phyloP scores from a whole-genome alignment of 2,329 filamentous ascomycete genomes.

The Colletotrichum falcatum region DNA sequence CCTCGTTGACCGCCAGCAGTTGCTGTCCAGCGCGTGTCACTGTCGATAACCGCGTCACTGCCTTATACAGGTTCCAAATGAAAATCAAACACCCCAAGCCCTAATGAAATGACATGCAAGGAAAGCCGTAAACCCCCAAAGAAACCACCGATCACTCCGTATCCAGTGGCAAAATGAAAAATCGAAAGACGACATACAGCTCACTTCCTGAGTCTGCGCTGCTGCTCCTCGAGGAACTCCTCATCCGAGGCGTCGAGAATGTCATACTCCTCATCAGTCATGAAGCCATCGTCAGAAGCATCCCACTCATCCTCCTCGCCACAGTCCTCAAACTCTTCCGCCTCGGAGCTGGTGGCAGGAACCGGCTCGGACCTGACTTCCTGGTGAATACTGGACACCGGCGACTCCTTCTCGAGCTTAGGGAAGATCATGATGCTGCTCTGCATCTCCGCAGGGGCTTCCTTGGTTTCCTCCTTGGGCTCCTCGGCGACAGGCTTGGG shows the following conservation, averaged over 20 bases:
- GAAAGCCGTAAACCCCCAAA: constrained; percentile 33
- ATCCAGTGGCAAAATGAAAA: constrained; percentile 17
- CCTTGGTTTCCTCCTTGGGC: constrained; percentile 45
- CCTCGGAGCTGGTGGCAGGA: constrained; percentile 56
- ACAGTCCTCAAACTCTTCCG: constrained; percentile 66
- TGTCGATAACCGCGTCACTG: constrained; percentile 16
- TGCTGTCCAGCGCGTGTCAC: neutral
- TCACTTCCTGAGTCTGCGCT: constrained; percentile 57
- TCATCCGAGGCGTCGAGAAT: constrained; percentile 95
- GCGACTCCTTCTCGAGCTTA: constrained; percentile 94
- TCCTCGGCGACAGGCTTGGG: constrained; percentile 51
- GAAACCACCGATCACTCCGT: constrained; percentile 34
- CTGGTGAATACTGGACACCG: constrained; percentile 81
- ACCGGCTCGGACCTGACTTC: constrained; percentile 63
- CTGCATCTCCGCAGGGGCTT: constrained; percentile 48
- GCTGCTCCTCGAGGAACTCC: constrained; percentile 74
- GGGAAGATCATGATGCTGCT: constrained; percentile 93
- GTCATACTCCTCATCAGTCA: constrained; percentile 98
- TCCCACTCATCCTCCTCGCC: constrained; percentile 72
- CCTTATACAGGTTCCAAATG: constrained; percentile 18
- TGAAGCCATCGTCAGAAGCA: constrained; percentile 78
- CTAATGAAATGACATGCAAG: constrained; percentile 32
- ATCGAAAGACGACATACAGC: neutral
- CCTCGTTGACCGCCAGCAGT: constrained; percentile 12
- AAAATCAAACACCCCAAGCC: constrained; percentile 32